Evolutionary conservation across 225 moss, liverwort and hornwort genomes (phyloP).

Genomic region (Neckera pumila): DNA sequence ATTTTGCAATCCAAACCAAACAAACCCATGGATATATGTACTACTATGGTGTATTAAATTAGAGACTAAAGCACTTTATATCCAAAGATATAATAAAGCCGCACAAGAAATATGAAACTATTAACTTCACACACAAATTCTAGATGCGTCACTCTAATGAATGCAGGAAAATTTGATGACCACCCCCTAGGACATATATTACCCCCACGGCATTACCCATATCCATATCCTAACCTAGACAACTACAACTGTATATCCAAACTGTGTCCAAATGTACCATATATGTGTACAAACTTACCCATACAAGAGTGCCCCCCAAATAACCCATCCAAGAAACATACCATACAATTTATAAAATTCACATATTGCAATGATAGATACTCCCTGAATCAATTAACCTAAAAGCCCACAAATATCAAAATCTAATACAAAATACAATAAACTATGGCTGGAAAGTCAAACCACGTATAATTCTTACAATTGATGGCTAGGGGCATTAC

Average conservation of each 20-base stretch:
- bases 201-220: background rate
- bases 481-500: accelerated
- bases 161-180: background rate
- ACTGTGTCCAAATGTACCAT: accelerated
- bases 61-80: accelerated
- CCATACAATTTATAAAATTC: background rate
- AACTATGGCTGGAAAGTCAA: accelerated
- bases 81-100: background rate
- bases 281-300: background rate
- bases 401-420: background rate
- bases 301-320: background rate
- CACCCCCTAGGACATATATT: accelerated
- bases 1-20: background rate
- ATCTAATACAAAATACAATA: background rate
- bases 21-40: accelerated
- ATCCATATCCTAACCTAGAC: accelerated
- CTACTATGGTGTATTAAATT: background rate
- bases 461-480: too few relatives aligned
- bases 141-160: background rate
- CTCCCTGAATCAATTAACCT: background rate
- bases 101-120: background rate
- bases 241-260: accelerated
- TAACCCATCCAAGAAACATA: background rate
- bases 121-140: background rate
- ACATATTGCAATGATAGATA: accelerated